Conservation (phyloP, 345 rosid species). For the Barbarea vulgaris region DNA sequence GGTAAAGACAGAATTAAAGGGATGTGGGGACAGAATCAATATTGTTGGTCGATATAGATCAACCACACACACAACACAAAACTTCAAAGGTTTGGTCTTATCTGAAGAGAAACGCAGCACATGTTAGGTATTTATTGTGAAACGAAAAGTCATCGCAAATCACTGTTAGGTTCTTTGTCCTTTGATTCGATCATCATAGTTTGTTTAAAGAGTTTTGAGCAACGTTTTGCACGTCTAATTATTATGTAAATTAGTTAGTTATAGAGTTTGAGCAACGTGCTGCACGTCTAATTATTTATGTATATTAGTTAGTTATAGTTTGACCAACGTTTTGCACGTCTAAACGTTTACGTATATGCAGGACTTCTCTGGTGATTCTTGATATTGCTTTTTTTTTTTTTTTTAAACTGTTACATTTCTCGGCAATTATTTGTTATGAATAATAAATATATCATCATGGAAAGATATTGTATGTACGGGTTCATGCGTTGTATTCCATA, state of each 20-base stretch:
- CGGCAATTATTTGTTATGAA: not conserved
- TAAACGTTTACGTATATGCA: too few species aligned
- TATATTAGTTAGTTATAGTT: too few species aligned
- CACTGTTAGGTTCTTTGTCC: slow-evolving; percentile 23
- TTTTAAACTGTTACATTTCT: not conserved
- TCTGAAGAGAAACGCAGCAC: slow-evolving; percentile 31
- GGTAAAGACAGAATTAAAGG: slow-evolving; percentile 8
- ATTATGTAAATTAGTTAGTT: not conserved
- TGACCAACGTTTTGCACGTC: too few species aligned
- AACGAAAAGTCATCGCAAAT: slow-evolving; percentile 30
- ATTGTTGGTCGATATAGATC: slow-evolving; percentile 27
- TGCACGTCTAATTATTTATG: too few species aligned
- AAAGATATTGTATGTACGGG: not conserved
- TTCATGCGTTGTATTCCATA: not conserved
- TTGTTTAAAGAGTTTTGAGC: not conserved
- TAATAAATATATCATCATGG: not conserved
- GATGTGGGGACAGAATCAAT: slow-evolving; percentile 35
- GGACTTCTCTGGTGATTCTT: too few species aligned
- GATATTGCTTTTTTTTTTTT: not conserved
- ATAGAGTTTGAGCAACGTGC: too few species aligned
- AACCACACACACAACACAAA: slow-evolving; percentile 40
- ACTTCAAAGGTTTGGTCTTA: slow-evolving; percentile 27
- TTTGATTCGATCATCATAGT: slow-evolving; percentile 20
- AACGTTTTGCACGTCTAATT: slow-evolving; percentile 25
- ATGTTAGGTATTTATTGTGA: too few species aligned